These are phyloP conservation scores for Hyaloperonospora brassicae DNA, from an alignment of 352 stramenopile genomes.

Conservation along the genomic window DNA sequence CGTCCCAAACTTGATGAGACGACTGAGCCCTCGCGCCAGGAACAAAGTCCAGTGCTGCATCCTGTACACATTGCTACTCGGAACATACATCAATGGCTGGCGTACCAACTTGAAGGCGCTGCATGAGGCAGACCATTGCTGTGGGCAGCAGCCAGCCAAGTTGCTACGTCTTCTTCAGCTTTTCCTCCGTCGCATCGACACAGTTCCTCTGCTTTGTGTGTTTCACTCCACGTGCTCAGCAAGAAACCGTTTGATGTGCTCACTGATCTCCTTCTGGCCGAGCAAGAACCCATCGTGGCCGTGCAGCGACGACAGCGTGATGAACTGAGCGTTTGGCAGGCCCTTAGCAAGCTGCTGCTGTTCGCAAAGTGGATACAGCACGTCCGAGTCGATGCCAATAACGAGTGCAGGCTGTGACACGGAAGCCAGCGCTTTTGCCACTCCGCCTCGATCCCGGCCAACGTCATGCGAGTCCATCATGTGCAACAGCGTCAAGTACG, in stretches of 20 bases:
- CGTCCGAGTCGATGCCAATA: conserved; percentile 91
- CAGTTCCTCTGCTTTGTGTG: neutral
- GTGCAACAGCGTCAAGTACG: conserved; percentile 92
- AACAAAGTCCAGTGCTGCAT: conserved; percentile 18
- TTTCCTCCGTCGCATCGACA: neutral
- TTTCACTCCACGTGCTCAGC: conserved; percentile 27
- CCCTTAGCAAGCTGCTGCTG: conserved; percentile 82
- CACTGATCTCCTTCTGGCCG: conserved; percentile 89
- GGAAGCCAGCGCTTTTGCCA: conserved; percentile 51
- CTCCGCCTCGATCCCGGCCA: conserved; percentile 63
- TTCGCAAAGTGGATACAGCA: conserved; percentile 91
- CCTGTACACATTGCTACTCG: conserved; percentile 9
- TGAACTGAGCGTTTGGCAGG: conserved; percentile 83
- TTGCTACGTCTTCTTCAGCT: conserved; percentile 5
- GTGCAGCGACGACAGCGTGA: conserved; percentile 84
- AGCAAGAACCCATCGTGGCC: conserved; percentile 96
- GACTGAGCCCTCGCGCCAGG: conserved; percentile 23
- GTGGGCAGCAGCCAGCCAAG: conserved; percentile 16
- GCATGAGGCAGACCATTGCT: conserved; percentile 12
- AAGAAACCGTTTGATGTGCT: conserved; percentile 54
- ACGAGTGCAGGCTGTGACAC: conserved; percentile 81
- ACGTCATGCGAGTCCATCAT: conserved; percentile 97
- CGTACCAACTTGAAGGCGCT: conserved; percentile 1
- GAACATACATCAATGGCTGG: too few species aligned
- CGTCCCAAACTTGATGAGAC: conserved; percentile 11